Conservation (phyloP, 1,284 basidiomycete genomes). For the Phellopilus nigrolimitatus region DNA sequence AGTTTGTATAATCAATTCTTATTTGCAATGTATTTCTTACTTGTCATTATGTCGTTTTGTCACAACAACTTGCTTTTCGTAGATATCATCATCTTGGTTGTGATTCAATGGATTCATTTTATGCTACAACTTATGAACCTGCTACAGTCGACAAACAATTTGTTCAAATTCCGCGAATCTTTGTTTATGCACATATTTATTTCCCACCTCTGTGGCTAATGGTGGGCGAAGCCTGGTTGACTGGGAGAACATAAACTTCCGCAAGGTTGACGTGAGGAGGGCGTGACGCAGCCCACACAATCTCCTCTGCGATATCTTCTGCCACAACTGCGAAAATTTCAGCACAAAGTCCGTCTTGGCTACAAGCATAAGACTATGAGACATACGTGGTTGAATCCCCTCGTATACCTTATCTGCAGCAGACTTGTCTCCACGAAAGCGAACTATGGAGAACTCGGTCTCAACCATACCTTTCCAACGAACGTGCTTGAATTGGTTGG, state of each 20-base stretch:
- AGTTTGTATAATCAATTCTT: not conserved
- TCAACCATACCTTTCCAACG: conserved; percentile 74
- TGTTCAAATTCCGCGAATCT: conserved; percentile 28
- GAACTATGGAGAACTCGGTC: conserved; percentile 86
- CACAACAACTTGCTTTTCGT: too few species aligned
- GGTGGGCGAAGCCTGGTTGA: conserved; percentile 76
- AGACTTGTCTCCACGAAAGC: conserved; percentile 79
- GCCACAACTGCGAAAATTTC: conserved; percentile 37
- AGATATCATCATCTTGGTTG: too few species aligned
- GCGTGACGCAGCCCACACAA: conserved; percentile 91
- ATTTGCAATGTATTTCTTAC: not conserved
- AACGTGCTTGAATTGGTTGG: too few species aligned
- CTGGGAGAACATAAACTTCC: conserved; percentile 72
- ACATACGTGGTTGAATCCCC: conserved; percentile 74
- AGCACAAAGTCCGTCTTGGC: conserved; percentile 7
- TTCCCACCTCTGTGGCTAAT: conserved; percentile 48
- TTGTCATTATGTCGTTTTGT: too few species aligned
- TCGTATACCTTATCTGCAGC: conserved; percentile 88
- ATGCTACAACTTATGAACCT: not conserved
- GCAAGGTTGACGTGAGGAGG: conserved; percentile 86
- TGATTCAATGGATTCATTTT: too few species aligned
- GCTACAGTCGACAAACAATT: not conserved
- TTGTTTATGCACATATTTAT: conserved; percentile 20
- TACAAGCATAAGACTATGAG: not conserved
- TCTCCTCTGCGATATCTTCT: conserved; percentile 92